Percentiles rank a stretch among this genome's conserved stretches.
These are phyloP conservation scores for Elongisporangium senticosum DNA, from an alignment of 352 stramenopile species.

Conservation along the genomic window DNA sequence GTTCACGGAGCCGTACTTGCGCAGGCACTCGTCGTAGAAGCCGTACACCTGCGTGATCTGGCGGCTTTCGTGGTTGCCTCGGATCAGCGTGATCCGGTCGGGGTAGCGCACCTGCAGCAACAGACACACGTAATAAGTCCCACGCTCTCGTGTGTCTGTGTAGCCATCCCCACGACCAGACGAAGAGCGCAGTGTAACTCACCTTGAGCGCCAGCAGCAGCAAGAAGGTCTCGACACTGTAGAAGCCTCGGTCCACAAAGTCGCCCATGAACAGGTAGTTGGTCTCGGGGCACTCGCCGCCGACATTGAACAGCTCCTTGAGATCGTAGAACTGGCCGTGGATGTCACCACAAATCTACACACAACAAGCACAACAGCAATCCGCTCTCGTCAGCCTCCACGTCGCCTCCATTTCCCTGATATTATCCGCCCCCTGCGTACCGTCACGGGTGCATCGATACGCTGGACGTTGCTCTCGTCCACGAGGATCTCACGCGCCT, in stretches of 20 bases:
- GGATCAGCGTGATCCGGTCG: conserved; percentile 98
- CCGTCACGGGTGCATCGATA: conserved; percentile 98
- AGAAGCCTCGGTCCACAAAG: conserved; percentile 99
- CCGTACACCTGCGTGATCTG: conserved; percentile 99
- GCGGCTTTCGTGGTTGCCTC: conserved; percentile 98
- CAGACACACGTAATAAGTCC: conserved; percentile 2
- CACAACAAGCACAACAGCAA: conserved; percentile 5
- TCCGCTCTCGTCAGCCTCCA: conserved; percentile 9
- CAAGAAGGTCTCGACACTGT: conserved; percentile 99
- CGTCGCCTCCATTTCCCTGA: neutral
- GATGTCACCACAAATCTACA: conserved; percentile 99
- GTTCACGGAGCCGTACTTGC: conserved; percentile 98
- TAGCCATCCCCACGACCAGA: neutral
- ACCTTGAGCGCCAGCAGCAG: conserved; percentile 98
- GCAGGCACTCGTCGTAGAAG: conserved; percentile 99
- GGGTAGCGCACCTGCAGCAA: conserved; percentile 91
- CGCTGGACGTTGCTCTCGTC: conserved; percentile 99
- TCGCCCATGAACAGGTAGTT: conserved; percentile 99
- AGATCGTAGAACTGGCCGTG: conserved; percentile 99
- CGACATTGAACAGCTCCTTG: conserved; percentile 98
- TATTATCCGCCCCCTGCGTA: conserved; percentile 37
- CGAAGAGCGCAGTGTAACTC: neutral
- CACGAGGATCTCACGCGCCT: conserved; percentile 97
- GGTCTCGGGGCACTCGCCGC: conserved; percentile 96
- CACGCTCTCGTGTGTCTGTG: neutral